Base-by-base conservation (phyloP, 2,329 filamentous ascomycete species). In the Ophiostoma angusticollis region DNA sequence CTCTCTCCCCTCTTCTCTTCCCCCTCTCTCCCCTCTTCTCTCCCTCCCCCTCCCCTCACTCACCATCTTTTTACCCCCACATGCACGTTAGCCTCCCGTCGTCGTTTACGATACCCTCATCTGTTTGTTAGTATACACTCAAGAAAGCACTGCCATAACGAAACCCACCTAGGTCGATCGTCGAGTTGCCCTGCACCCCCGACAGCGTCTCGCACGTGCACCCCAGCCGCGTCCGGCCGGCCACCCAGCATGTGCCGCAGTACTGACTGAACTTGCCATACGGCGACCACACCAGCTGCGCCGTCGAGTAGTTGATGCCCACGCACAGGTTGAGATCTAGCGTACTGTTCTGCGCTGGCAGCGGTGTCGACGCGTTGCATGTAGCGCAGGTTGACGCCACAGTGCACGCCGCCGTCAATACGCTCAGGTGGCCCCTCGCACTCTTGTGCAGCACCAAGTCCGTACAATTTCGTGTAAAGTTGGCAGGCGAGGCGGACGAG, bases 261-360 rank as follows among this genome's bases (percentile, higher is more conserved):
- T 49, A 49, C 4, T 42, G 23, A 13, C 37, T 28, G 16, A 42
- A 47, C n/a, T 50, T 50, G 28, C 49, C 49, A 21, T 46, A 41
- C 9, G 39, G 22, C 6, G 44, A 40, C 49, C 49, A 50, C 2
- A 4, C 21, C 5, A 50, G 39, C 1, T 11, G n/a, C 1, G 31
- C 45, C 5, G 34, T 40, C 0, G 17, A 22, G 24, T 44, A 33
- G 35, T 49, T 31, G 31, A 50, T 39, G 17, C 49, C 47, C 1
- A 50, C 11, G 13, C 49, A 50, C 2, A 47, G 40, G 31, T 49
- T 47, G 13, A 50, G 37, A 25, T 50, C 47, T 12, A 50, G 40
- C 3, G 39, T 35, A 16, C 43, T 37, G 22, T 33, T 31, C 35
- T 43, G n/a, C n/a, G n/a, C n/a, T n/a, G n/a, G n/a, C n/a, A n/a